Evolutionary conservation across 352 stramenopile genomes (phyloP), one percentile per base, ranked within the genome.

Genomic region (Paralagenidium karlingii): DNA sequence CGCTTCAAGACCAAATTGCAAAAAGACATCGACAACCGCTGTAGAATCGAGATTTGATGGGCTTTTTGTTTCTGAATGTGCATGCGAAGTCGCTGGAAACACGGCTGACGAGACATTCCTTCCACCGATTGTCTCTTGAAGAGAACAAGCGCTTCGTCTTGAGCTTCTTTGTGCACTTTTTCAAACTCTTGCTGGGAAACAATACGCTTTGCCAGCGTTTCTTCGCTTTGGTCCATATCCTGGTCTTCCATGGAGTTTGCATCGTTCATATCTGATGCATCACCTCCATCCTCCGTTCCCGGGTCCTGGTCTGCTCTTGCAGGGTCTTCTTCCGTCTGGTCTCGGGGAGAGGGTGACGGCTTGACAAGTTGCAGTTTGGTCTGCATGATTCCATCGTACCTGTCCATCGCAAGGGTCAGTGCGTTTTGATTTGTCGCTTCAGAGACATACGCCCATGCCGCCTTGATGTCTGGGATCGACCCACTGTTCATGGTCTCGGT

Each of bases 401-500:
- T 38, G 15, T 69, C 60, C 13, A 75, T 59, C 2, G 77, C 68
- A 37, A 52, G 54, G 20, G 63, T 41, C 29, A 79, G 51, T 20
- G 74, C 74, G 8, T 60, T 57, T 39, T 83, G 67, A 20, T 71
- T 86, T 5, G 77, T 86, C 20, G 73, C 74, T 38, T 90, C 74
- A 3, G 67, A 75, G 11, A 90, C 77, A 26, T 88, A 90, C 44
- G 78, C 65, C 74, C 74, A 90, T 11, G 74, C 77, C 25, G 74
- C 71, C 40, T 82, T 84, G 24, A 90, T 87, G 39, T 86, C 69
- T n/a, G 77, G 74, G 5, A 90, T 55, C 2, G 64, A 56, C 3
- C 74, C 74, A 40, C 60, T 86, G 34, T 79, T 90, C 61, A 90
- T 80, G 4, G 74, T 86, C 11, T 73, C 55, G 0, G 68, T 80